Conservation (phyloP, 108 stramenopile species). For the Skeletonema potamos region DNA sequence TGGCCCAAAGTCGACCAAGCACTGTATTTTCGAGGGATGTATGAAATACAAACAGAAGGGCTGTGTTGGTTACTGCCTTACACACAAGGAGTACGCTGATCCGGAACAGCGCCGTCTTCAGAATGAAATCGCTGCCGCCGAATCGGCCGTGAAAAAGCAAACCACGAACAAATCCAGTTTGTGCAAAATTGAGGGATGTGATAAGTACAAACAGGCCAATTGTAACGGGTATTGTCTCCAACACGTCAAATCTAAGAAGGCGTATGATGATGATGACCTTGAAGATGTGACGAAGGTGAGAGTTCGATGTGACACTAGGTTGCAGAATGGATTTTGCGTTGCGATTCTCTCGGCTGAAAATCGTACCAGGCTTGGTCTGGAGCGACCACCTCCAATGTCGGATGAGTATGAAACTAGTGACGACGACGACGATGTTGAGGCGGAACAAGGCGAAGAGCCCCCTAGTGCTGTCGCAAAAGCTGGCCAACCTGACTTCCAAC, state of each 20-base stretch:
- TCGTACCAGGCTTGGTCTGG: not conserved
- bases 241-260: not conserved
- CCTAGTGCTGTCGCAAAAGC: not conserved
- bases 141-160: not conserved
- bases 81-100: not conserved
- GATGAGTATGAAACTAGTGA: not conserved
- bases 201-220: constrained; percentile 6
- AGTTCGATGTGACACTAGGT: not conserved
- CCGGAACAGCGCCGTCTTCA: not conserved
- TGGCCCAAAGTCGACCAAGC: not conserved
- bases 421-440: not conserved
- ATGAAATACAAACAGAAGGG: constrained; percentile 6
- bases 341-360: constrained; percentile 2
- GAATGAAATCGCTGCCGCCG: not conserved
- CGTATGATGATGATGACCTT: constrained; percentile 3
- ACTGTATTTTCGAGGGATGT: constrained; percentile 6
- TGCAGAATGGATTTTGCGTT: constrained; percentile 14
- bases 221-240: constrained; percentile 6
- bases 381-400: not conserved
- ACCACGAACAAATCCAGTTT: not conserved
- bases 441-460: not conserved
- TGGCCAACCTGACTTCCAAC: not conserved
- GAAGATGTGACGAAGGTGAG: constrained; percentile 12
- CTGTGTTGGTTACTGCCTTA: constrained; percentile 9
- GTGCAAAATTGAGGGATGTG: constrained; percentile 9